Evolutionary conservation across 306 rosid species (phyloP).

Genomic region (Quercus berberidifolia): DNA sequence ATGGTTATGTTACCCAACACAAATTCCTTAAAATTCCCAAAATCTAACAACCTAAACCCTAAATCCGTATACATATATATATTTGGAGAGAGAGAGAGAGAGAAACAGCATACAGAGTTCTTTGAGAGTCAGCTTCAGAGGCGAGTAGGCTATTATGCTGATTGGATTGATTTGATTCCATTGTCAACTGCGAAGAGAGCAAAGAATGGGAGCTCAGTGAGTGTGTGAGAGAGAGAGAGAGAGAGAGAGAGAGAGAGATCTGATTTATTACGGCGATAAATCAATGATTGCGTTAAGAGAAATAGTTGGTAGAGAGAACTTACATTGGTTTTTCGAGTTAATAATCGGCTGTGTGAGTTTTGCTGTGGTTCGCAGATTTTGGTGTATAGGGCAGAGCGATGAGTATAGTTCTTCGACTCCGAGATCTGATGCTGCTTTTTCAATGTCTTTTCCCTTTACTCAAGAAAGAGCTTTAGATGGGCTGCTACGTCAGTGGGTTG

Average conservation of each 20-base stretch:
- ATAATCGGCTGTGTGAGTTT: not conserved
- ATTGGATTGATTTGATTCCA: conserved; percentile 33
- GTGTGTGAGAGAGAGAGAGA: no score
- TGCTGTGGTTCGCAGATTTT: no score
- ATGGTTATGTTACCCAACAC: not conserved
- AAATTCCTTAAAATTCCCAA: not conserved
- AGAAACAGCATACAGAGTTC: conserved; percentile 55
- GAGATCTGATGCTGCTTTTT: not conserved
- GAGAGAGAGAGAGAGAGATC: no score
- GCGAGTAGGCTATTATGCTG: conserved; percentile 9
- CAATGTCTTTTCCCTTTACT: conserved; percentile 28
- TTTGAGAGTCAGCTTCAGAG: conserved; percentile 41
- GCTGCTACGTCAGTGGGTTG: not conserved
- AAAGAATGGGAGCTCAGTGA: not conserved
- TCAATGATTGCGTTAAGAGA: no score
- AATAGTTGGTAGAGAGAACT: no score
- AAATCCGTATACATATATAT: not conserved
- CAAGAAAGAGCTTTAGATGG: conserved; percentile 21
- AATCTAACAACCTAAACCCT: conserved; percentile 3
- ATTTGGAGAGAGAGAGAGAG: not conserved
- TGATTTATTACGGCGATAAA: no score
- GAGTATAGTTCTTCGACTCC: not conserved
- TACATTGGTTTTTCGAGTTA: no score
- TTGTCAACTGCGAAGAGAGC: conserved; percentile 6
- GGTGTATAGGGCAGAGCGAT: not conserved